A percentile compares a stretch with the other conserved stretches of the same genome.
Conservation (phyloP, 805 yeast genomes). For the Pichia cephalocereana region DNA sequence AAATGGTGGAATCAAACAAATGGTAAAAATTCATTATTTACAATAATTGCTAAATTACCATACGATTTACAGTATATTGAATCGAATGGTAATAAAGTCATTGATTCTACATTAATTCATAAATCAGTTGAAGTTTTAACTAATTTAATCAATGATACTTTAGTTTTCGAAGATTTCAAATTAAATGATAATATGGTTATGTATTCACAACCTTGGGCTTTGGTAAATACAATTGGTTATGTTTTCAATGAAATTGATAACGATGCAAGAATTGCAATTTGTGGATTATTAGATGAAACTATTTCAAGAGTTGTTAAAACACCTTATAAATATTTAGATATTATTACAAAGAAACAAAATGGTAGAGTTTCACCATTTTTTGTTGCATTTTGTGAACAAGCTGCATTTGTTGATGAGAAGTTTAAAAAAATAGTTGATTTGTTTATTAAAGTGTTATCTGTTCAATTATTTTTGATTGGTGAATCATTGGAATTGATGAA, state of each 20-base stretch:
- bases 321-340: conserved; percentile 81
- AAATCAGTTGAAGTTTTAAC: conserved; percentile 44
- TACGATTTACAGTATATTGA: conserved; percentile 13
- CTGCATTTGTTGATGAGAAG: conserved; percentile 39
- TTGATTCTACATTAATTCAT: conserved; percentile 11
- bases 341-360: conserved; percentile 19
- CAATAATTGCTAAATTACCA: conserved; percentile 50
- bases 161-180: conserved; percentile 39
- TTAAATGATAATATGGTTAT: conserved; percentile 22
- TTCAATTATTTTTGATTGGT: conserved; percentile 45
- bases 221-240: conserved; percentile 39
- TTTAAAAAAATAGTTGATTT: conserved; percentile 14
- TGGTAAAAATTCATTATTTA: conserved; percentile 50
- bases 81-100: conserved; percentile 1
- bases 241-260: conserved; percentile 10
- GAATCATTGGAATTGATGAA: conserved; percentile 35
- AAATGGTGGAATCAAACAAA: conserved; percentile 73
- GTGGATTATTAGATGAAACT: conserved; percentile 67
- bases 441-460: conserved; percentile 45
- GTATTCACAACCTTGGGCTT: conserved; percentile 45
- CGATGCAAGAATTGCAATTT: conserved; percentile 29
- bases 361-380: conserved; percentile 41
- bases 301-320: conserved; percentile 59
- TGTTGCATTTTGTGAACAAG: conserved; percentile 59
- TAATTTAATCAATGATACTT: conserved; percentile 40